A percentile compares a stretch with the other conserved stretches of the same genome.
phyloP scores from a whole-genome alignment of 805 yeast genomes.

The Saccharomycopsis microspora region DNA sequence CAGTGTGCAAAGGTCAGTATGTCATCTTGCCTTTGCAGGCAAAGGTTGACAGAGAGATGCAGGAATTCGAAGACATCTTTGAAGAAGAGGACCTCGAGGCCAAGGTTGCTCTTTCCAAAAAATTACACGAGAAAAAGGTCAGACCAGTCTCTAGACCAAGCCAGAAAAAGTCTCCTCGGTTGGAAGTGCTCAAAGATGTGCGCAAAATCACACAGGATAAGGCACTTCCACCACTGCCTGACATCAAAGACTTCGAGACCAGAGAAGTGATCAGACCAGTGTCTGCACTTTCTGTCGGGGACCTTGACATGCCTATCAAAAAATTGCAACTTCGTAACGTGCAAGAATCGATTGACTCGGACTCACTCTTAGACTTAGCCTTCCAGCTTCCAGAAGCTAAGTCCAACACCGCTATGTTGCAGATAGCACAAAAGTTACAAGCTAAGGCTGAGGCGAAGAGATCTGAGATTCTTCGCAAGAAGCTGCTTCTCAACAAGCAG shows the following conservation, averaged over 20 bases:
- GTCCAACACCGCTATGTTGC: conserved; percentile 1
- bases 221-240: too few relatives aligned
- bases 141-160: neutral
- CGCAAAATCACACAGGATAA: too few relatives aligned
- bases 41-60: neutral
- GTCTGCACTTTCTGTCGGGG: too few relatives aligned
- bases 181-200: too few relatives aligned
- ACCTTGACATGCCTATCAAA: too few relatives aligned
- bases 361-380: neutral
- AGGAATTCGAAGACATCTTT: too few relatives aligned
- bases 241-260: too few relatives aligned
- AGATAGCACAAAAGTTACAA: neutral
- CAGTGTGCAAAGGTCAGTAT: neutral
- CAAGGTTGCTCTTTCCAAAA: neutral
- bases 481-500: too few relatives aligned
- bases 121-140: neutral
- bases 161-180: neutral
- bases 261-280: too few relatives aligned
- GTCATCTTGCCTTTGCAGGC: neutral
- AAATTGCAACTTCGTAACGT: too few relatives aligned
- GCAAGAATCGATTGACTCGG: neutral
- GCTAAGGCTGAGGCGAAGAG: neutral
- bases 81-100: too few relatives aligned
- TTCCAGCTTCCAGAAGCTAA: neutral
- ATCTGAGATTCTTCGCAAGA: too few relatives aligned